phyloP scores from a whole-genome alignment of 83 land plant genomes.

The Picea mariana region DNA sequence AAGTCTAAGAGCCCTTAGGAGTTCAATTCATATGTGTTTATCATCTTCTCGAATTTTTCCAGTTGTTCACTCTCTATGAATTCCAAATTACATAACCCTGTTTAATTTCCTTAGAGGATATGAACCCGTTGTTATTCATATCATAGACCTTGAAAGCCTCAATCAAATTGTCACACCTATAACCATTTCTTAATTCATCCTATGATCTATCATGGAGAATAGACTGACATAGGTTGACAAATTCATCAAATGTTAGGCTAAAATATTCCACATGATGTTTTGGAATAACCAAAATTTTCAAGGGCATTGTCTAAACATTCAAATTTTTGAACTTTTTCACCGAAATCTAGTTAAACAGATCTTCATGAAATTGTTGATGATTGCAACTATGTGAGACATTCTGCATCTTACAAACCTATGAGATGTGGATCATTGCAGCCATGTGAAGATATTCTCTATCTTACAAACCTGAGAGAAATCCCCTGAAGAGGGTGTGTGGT shows the following conservation, averaged over 20 bases:
- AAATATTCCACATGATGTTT: background rate
- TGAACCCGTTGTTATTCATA: slow-evolving; percentile 19
- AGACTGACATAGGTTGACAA: background rate
- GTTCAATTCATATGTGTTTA: slow-evolving; percentile 36
- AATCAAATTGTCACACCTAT: background rate
- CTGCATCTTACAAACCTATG: too few relatives aligned
- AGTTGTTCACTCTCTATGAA: slow-evolving; percentile 21
- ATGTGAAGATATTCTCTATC: too few relatives aligned
- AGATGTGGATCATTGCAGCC: too few relatives aligned
- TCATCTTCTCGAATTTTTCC: slow-evolving; percentile 27
- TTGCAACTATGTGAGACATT: too few relatives aligned
- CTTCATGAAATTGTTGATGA: too few relatives aligned
- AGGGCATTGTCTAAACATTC: too few relatives aligned
- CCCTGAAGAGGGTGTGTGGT: too few relatives aligned
- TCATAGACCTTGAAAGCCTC: slow-evolving; percentile 2
- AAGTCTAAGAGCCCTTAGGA: slow-evolving; percentile 48
- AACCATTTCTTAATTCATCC: too few relatives aligned
- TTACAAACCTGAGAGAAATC: too few relatives aligned
- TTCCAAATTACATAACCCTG: slow-evolving; percentile 35
- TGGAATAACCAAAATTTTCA: background rate
- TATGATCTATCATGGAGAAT: background rate
- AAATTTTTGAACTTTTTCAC: too few relatives aligned
- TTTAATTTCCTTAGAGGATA: slow-evolving; percentile 42
- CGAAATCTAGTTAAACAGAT: too few relatives aligned
- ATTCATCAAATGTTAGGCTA: slow-evolving; percentile 8